Conservation (phyloP, 1,139 yeast species). For the Suhomyces panamericanus region DNA sequence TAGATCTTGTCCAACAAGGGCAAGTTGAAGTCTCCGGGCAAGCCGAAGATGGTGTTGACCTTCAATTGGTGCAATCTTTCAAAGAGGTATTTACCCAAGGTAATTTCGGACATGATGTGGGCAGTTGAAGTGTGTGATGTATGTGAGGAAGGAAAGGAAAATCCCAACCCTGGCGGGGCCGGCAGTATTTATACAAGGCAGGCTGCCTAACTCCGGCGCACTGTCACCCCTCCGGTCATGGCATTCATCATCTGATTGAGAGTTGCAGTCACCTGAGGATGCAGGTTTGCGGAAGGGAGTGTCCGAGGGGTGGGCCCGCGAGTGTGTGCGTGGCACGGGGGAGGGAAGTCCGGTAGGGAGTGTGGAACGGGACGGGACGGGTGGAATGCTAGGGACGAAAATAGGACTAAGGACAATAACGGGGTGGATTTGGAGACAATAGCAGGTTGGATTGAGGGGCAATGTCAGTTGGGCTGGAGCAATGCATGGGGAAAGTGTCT, state of each 20-base stretch:
- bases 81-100: conserved; percentile 45
- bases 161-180: background rate
- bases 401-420: background rate
- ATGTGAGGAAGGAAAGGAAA: background rate
- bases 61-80: conserved; percentile 45
- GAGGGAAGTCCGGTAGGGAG: conserved; percentile 3
- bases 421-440: background rate
- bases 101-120: conserved; percentile 33
- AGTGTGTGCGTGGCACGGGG: conserved; percentile 3
- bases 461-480: no score
- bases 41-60: conserved; percentile 43
- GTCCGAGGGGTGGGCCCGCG: conserved; percentile 5
- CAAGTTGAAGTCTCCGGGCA: conserved; percentile 45
- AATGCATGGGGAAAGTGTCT: no score
- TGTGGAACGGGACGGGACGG: background rate
- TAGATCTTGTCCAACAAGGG: conserved; percentile 39
- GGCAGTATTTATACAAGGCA: conserved; percentile 5
- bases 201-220: background rate
- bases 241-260: conserved; percentile 5
- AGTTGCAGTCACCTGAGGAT: conserved; percentile 2
- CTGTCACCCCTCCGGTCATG: conserved; percentile 4
- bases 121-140: background rate
- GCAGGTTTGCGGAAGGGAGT: conserved; percentile 4
- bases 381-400: background rate
- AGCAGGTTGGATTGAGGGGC: no score